Base-by-base conservation (phyloP, 305 asterid species). In the Fraxinus paxiana region DNA sequence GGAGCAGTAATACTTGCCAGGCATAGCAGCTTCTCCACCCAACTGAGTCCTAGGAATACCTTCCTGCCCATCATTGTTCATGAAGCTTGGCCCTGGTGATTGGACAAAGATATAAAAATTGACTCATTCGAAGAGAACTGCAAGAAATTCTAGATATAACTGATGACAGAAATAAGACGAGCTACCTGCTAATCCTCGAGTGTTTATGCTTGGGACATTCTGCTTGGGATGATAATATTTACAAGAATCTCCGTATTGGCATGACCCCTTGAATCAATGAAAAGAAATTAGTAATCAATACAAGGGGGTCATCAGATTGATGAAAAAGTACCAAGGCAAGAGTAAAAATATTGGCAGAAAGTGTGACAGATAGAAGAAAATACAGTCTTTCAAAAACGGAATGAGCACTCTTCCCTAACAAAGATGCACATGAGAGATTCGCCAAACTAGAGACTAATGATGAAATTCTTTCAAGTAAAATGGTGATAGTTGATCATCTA, bases 171-270 rank as follows among this genome's bases (percentile, higher is more conserved):
- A 37, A 22, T 54, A 56, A n/a, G 85, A 20, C 8, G 54, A 77
- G 56, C 13, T 80, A 91, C 97, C 97, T 90, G 85, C 87, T 73
- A 51, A 76, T 83, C 84, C 87, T 82, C 85, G 89, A 83, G 86
- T 17, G 77, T 73, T 87, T 77, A 75, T 38, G 56, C 77, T 84
- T 41, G 79, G 88, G 73, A 75, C 38, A 71, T 86, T 88, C 82
- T 85, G 90, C 88, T 85, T 88, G 63, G 99, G 99, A 87, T 96
- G 99, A 87, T 90, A 90, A 84, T 91, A 92, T 87, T 87, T 92
- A 89, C 98, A 96, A 73, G 90, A 88, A 83, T 94, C 93, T 77
- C 98, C 95, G 82, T 92, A 89, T 61, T 83, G 94, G 90, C 99
- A 96, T 17, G 90, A 89, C 12, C 99, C 97, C 99, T 96, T 70